Percentiles rank a stretch among this genome's conserved stretches.
Conservation (phyloP, 495 filamentous ascomycete species). For the Cairneyella variabilis region DNA sequence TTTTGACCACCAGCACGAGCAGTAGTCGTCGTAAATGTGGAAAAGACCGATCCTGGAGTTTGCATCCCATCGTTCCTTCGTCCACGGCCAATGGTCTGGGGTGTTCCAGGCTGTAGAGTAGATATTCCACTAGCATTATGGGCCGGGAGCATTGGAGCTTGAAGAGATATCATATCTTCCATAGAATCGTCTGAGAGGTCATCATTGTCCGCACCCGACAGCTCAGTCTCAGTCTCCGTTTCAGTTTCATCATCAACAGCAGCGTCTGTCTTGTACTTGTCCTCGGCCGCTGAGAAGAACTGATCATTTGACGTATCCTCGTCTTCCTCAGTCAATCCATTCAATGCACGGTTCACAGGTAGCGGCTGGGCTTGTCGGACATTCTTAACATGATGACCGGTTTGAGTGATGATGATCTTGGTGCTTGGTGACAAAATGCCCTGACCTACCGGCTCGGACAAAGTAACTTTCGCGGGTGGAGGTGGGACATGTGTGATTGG, state of each 20-base stretch:
- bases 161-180: constrained; percentile 80
- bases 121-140: constrained; percentile 65
- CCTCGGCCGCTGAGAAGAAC: constrained; percentile 84
- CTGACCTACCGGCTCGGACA: constrained; percentile 78
- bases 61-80: constrained; percentile 62
- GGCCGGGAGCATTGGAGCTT: constrained; percentile 69
- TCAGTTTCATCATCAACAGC: constrained; percentile 34
- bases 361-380: constrained; percentile 37
- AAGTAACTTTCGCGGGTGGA: constrained; percentile 74
- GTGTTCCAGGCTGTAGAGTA: constrained; percentile 66
- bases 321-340: constrained; percentile 60
- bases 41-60: constrained; percentile 81
- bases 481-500: constrained; percentile 82
- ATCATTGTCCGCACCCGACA: constrained; percentile 50
- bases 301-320: constrained; percentile 84
- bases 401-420: constrained; percentile 62
- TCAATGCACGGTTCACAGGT: constrained; percentile 39
- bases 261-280: constrained; percentile 48
- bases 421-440: constrained; percentile 69
- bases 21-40: constrained; percentile 75
- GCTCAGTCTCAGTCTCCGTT: constrained; percentile 55
- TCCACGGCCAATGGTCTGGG: constrained; percentile 46
- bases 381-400: constrained; percentile 38
- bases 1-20: constrained; percentile 60
- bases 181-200: constrained; percentile 71